A percentile compares a stretch with the other conserved stretches of the same genome.
Evolutionary conservation across 176 grass and related monocot species (phyloP).

Genomic region (Secale cereale): DNA sequence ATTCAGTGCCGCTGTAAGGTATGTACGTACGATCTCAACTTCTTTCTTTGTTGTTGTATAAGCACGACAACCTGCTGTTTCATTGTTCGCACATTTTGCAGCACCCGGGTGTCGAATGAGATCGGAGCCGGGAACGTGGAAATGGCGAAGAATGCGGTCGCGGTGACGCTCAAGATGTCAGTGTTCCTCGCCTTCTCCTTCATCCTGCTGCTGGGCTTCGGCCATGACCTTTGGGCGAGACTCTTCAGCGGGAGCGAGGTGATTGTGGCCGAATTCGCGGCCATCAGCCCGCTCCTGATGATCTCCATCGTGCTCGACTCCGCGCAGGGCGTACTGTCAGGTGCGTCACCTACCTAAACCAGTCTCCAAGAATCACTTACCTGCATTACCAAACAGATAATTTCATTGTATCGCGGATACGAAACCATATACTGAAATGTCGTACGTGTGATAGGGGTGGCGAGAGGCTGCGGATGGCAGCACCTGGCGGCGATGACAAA

Average conservation of each 20-base stretch:
- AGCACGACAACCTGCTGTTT: no score
- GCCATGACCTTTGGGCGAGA: slow-evolving; percentile 62
- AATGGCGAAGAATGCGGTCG: slow-evolving; percentile 63
- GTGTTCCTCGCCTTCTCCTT: slow-evolving; percentile 55
- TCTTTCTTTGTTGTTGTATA: background rate
- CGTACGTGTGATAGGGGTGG: slow-evolving; percentile 36
- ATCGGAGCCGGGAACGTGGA: slow-evolving; percentile 65
- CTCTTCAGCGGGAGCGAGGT: slow-evolving; percentile 59
- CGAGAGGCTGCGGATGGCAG: slow-evolving; percentile 95
- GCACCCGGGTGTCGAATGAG: slow-evolving; percentile 91
- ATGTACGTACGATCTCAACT: background rate
- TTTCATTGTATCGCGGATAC: background rate
- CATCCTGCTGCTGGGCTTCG: slow-evolving; percentile 51
- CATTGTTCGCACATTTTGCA: slow-evolving; percentile 8
- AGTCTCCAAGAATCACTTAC: background rate
- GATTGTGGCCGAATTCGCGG: slow-evolving; percentile 58
- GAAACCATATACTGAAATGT: background rate
- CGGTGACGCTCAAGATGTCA: slow-evolving; percentile 68
- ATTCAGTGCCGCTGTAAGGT: slow-evolving; percentile 88
- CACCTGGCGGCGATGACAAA: slow-evolving; percentile 78
- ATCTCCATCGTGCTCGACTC: slow-evolving; percentile 81
- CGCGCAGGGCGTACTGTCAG: slow-evolving; percentile 72
- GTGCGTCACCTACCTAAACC: slow-evolving; percentile 5
- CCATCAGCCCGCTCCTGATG: slow-evolving; percentile 55
- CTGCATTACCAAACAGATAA: background rate